Conservation (phyloP, 495 filamentous ascomycete species). For the Penicillium bialowiezense region DNA sequence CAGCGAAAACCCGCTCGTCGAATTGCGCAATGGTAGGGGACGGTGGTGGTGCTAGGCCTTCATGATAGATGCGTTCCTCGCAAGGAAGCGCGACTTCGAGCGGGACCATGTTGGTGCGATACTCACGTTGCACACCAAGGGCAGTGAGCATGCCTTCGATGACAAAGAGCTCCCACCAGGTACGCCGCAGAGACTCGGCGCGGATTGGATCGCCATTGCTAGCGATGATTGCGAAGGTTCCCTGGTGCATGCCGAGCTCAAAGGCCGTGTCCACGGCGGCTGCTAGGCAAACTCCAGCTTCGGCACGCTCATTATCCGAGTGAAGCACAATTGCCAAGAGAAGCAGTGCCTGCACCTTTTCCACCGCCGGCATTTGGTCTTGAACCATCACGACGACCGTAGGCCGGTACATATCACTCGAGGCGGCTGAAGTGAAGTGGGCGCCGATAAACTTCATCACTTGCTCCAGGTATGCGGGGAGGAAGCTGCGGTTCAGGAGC, state of each 20-base stretch:
- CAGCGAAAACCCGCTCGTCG: constrained; percentile 43
- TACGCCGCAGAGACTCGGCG: constrained; percentile 77
- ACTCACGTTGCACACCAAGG: constrained; percentile 35
- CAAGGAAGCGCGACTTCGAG: constrained; percentile 42
- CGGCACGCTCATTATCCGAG: constrained; percentile 64
- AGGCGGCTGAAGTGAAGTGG: constrained; percentile 42
- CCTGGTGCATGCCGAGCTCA: constrained; percentile 70
- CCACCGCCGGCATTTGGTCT: constrained; percentile 32
- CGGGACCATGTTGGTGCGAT: constrained; percentile 34
- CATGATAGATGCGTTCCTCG: constrained; percentile 48
- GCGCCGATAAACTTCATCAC: constrained; percentile 48
- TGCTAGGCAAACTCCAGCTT: constrained; percentile 62
- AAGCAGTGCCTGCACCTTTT: constrained; percentile 71
- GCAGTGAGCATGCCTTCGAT: constrained; percentile 61
- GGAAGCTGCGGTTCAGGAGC: constrained; percentile 23
- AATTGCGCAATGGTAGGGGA: constrained; percentile 43
- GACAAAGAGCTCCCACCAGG: constrained; percentile 90
- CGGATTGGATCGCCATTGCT: constrained; percentile 51
- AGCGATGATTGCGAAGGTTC: constrained; percentile 44
- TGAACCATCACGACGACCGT: constrained; percentile 32
- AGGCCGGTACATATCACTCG: constrained; percentile 40
- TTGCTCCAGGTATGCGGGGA: constrained; percentile 40
- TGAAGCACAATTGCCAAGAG: constrained; percentile 76
- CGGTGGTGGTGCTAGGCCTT: constrained; percentile 35
- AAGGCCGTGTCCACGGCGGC: constrained; percentile 68